Conservation (phyloP, 805 yeast genomes). For the Candida anglica region DNA sequence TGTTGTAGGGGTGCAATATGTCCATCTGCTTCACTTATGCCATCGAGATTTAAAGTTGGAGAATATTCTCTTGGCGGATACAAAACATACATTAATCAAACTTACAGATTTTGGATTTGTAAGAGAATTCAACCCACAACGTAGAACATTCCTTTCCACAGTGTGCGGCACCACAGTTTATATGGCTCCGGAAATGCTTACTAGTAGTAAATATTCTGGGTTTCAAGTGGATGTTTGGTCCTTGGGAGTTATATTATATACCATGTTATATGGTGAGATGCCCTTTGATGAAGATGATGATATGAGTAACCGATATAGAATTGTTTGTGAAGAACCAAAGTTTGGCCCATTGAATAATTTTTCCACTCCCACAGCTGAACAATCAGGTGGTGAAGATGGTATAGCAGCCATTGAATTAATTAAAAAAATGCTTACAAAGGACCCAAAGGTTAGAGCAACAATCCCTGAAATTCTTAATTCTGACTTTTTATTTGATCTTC, state of each 20-base stretch:
- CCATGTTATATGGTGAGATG: constrained; percentile 79
- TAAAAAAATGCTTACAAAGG: constrained; percentile 55
- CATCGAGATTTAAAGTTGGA: constrained; percentile 86
- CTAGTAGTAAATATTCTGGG: constrained; percentile 70
- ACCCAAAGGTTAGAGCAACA: constrained; percentile 59
- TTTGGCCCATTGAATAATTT: no score
- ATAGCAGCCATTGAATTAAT: constrained; percentile 52
- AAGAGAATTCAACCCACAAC: constrained; percentile 53
- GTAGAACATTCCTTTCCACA: constrained; percentile 61
- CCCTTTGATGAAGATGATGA: constrained; percentile 90
- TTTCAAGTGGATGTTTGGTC: constrained; percentile 88
- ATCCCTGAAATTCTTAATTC: constrained; percentile 34
- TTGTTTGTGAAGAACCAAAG: constrained; percentile 62
- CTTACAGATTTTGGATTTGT: constrained; percentile 94
- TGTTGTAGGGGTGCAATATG: constrained; percentile 62
- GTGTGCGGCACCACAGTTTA: constrained; percentile 93
- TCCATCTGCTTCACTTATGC: constrained; percentile 72
- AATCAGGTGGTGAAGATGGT: no score
- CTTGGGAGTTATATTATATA: constrained; percentile 81
- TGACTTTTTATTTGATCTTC: constrained; percentile 28
- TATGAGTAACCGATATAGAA: constrained; percentile 51
- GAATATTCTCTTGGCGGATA: constrained; percentile 58
- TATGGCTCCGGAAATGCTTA: constrained; percentile 92
- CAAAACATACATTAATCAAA: constrained; percentile 58
- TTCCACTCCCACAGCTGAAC: no score